Conservation (phyloP, 768 basidiomycete genomes). For the Suillus discolor region DNA sequence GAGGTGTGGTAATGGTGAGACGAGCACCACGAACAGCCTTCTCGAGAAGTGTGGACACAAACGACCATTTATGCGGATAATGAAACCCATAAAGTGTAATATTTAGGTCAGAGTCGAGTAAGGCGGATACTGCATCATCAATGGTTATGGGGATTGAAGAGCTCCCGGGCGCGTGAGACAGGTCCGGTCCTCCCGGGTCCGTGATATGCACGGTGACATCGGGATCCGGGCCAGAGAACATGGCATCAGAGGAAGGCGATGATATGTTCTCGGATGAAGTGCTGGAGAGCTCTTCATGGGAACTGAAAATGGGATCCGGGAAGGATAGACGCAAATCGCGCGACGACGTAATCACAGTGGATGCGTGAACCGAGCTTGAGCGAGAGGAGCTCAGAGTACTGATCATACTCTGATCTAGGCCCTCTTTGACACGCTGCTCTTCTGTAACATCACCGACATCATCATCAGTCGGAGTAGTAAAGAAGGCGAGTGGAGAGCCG, state of each 20-base stretch:
- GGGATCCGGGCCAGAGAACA: conserved; percentile 21
- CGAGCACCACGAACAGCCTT: conserved; percentile 48
- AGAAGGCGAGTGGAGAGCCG: conserved; percentile 19
- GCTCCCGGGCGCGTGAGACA: conserved; percentile 39
- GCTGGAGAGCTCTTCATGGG: conserved; percentile 57
- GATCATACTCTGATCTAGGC: conserved; percentile 80
- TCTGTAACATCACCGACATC: conserved; percentile 47
- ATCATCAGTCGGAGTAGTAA: conserved; percentile 32
- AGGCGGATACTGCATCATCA: conserved; percentile 24
- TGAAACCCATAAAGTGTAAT: conserved; percentile 70
- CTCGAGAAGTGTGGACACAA: conserved; percentile 60
- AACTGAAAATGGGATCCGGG: conserved; percentile 80
- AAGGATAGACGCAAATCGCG: conserved; percentile 81
- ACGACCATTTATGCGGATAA: conserved; percentile 58
- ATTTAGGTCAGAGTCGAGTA: conserved; percentile 49
- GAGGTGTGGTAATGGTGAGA: conserved; percentile 26
- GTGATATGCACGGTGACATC: conserved; percentile 18
- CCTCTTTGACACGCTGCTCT: conserved; percentile 71
- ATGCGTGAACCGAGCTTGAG: conserved; percentile 57
- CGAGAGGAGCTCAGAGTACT: conserved; percentile 79
- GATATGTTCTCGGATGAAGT: conserved; percentile 59
- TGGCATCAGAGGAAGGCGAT: conserved; percentile 37
- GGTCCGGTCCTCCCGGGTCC: conserved; percentile 40
- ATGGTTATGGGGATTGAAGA: conserved; percentile 17
- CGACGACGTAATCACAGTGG: conserved; percentile 60